Percentiles rank a stretch among this genome's conserved stretches.
Evolutionary conservation across 805 yeast genomes (phyloP).

Genomic region (Suhomyces pyralidae): DNA sequence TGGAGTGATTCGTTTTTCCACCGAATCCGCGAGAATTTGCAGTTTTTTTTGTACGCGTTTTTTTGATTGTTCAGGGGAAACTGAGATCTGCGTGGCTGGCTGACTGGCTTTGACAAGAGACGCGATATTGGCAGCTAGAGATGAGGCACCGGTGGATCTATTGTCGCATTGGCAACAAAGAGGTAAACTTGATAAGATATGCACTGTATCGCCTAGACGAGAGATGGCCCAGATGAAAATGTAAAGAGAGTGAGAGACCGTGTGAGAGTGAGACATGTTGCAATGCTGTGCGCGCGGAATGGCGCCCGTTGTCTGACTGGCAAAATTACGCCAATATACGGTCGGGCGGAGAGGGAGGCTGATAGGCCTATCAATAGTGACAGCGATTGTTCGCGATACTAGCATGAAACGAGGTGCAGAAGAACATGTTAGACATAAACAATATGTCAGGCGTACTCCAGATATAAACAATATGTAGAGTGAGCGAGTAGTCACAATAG

Average conservation of each 20-base stretch:
- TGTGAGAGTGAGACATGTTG: neutral
- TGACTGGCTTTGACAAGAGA: neutral
- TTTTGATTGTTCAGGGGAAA: slow-evolving; percentile 3
- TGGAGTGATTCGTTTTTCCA: neutral
- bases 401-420: neutral
- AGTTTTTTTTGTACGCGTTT: slow-evolving; percentile 6
- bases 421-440: neutral
- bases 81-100: neutral
- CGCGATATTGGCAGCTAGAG: neutral
- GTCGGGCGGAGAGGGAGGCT: neutral
- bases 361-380: neutral
- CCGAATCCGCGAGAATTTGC: slow-evolving; percentile 2
- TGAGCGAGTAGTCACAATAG: neutral
- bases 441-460: neutral
- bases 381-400: neutral
- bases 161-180: neutral
- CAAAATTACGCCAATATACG: neutral
- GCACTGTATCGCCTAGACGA: neutral
- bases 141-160: neutral
- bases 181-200: neutral
- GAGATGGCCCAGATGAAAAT: too few species aligned
- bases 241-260: too few species aligned
- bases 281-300: neutral
- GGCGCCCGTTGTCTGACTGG: neutral
- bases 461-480: neutral